Percentiles rank a stretch among this genome's conserved stretches.
These are phyloP conservation scores for Penicillium chermesinum DNA, from an alignment of 495 filamentous ascomycete genomes.

Conservation along the genomic window DNA sequence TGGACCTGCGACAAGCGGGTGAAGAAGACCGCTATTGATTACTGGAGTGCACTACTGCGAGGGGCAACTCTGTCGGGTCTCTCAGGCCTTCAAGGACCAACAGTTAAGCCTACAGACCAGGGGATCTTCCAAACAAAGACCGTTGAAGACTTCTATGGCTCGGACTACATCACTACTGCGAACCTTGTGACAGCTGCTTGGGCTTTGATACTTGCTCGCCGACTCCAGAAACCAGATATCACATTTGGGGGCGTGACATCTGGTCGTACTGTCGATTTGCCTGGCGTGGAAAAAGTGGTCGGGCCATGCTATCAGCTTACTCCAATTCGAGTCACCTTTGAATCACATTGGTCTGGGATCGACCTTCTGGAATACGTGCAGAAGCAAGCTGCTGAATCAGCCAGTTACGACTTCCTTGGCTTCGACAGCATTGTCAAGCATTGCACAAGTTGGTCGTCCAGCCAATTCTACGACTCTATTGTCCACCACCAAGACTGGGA, in stretches of 20 bases:
- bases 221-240: conserved; percentile 44
- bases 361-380: conserved; percentile 33
- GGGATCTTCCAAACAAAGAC: conserved; percentile 33
- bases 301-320: conserved; percentile 40
- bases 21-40: conserved; percentile 20
- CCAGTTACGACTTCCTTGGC: conserved; percentile 26
- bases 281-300: conserved; percentile 40
- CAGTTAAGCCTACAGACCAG: conserved; percentile 33
- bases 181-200: conserved; percentile 58
- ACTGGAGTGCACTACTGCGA: conserved; percentile 51
- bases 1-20: conserved; percentile 9
- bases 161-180: conserved; percentile 50
- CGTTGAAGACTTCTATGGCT: conserved; percentile 35
- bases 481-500: conserved; percentile 37
- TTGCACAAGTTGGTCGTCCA: conserved; percentile 21
- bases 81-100: conserved; percentile 32
- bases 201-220: conserved; percentile 54
- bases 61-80: conserved; percentile 40
- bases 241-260: conserved; percentile 57
- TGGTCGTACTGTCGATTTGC: conserved; percentile 42
- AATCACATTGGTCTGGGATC: conserved; percentile 28
- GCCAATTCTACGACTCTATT: conserved; percentile 23
- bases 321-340: conserved; percentile 30
- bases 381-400: conserved; percentile 26
- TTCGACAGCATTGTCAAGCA: conserved; percentile 26